phyloP scores from a whole-genome alignment of 306 rosid species.

The Purshia tridentata region DNA sequence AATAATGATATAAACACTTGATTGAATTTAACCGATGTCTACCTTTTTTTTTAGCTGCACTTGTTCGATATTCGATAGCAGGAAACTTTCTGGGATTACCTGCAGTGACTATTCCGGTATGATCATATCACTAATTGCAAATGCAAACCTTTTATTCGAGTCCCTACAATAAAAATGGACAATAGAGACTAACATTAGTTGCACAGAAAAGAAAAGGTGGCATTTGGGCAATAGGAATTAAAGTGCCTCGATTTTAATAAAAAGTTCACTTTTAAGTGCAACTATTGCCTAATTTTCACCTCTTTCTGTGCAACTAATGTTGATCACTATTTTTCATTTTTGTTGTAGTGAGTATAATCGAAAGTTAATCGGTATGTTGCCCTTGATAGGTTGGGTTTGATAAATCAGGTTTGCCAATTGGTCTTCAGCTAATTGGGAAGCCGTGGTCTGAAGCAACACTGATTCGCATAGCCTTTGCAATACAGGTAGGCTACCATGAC shows the following conservation, averaged over 20 bases:
- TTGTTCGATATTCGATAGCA: slow-evolving; percentile 74
- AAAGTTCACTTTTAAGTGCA: too few relatives aligned
- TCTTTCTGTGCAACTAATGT: too few relatives aligned
- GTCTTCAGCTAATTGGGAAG: slow-evolving; percentile 89
- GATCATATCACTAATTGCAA: slow-evolving; percentile 8
- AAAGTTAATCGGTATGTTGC: background rate
- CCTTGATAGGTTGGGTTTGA: slow-evolving; percentile 74
- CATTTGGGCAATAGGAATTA: too few relatives aligned
- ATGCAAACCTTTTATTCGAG: background rate
- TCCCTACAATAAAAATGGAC: too few relatives aligned
- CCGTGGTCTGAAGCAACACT: slow-evolving; percentile 93
- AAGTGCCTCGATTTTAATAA: too few relatives aligned
- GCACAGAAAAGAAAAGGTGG: too few relatives aligned
- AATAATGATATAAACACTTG: background rate
- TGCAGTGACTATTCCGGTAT: slow-evolving; percentile 80
- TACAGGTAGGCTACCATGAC: slow-evolving; percentile 51
- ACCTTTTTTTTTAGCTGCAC: slow-evolving; percentile 61
- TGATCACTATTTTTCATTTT: too few relatives aligned
- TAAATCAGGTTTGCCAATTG: slow-evolving; percentile 82
- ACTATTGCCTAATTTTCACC: too few relatives aligned
- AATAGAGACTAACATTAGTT: too few relatives aligned
- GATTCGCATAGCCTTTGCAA: slow-evolving; percentile 66
- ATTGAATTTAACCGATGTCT: background rate
- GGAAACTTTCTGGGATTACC: slow-evolving; percentile 97
- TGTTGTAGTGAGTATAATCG: background rate